Evolutionary conservation across 768 basidiomycete genomes (phyloP).

Genomic region (Lactifluus rugatus): DNA sequence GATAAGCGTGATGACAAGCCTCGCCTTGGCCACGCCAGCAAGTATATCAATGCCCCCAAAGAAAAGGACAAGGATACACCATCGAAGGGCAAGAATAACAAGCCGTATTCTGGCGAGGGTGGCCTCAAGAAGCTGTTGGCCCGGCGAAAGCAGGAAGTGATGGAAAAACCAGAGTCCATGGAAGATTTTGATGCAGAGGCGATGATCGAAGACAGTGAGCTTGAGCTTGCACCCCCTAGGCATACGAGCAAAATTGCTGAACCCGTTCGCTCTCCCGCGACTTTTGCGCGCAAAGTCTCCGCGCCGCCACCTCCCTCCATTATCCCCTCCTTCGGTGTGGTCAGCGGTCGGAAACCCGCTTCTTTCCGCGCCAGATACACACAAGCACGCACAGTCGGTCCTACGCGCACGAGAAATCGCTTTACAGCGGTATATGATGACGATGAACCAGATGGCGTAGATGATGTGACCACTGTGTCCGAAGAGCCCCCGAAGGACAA

Average conservation of each 20-base stretch:
- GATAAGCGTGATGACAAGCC: slow-evolving; percentile 39
- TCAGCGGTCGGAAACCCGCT: slow-evolving; percentile 8
- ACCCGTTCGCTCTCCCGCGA: slow-evolving; percentile 21
- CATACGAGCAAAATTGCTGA: slow-evolving; percentile 22
- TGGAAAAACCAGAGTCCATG: slow-evolving; percentile 31
- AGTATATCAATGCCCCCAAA: slow-evolving; percentile 23
- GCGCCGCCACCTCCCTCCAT: slow-evolving; percentile 10
- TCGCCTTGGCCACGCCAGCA: slow-evolving; percentile 33
- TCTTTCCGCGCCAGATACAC: neutral
- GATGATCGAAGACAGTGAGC: slow-evolving; percentile 27
- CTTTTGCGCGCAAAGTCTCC: slow-evolving; percentile 26
- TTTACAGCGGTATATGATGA: slow-evolving; percentile 61
- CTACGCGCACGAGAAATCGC: slow-evolving; percentile 39
- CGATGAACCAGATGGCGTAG: slow-evolving; percentile 31
- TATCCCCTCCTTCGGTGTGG: neutral
- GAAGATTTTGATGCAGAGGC: slow-evolving; percentile 28
- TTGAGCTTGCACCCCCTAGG: slow-evolving; percentile 14
- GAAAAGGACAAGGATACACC: slow-evolving; percentile 23
- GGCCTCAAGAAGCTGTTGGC: slow-evolving; percentile 72
- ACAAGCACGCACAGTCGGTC: slow-evolving; percentile 26
- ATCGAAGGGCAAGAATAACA: slow-evolving; percentile 32
- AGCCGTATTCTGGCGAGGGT: slow-evolving; percentile 71
- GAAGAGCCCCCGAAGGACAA: slow-evolving; percentile 34
- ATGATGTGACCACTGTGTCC: slow-evolving; percentile 28
- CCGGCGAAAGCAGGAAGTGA: slow-evolving; percentile 47